phyloP scores from a whole-genome alignment of 164 flowering plant genomes.

The Brasenia schreberi region DNA sequence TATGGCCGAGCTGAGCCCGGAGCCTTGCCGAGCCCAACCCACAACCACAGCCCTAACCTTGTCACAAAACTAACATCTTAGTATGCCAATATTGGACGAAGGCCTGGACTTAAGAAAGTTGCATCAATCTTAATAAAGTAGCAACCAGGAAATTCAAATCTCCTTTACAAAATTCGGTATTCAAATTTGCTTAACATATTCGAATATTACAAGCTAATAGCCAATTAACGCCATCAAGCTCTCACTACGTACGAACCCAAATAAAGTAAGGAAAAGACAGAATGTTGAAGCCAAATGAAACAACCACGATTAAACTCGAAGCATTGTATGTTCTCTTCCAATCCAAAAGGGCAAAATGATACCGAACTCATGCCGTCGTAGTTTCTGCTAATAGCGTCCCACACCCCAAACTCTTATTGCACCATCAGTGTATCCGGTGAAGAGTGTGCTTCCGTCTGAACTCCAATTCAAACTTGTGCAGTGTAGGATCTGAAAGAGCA shows the following conservation, averaged over 20 bases:
- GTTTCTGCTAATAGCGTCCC: slow-evolving; percentile 26
- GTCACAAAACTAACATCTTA: too few relatives aligned
- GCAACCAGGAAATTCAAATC: too few relatives aligned
- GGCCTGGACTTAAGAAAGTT: too few relatives aligned
- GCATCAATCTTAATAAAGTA: too few relatives aligned
- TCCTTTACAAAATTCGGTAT: too few relatives aligned
- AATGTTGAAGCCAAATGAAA: background rate
- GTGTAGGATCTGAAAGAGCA: slow-evolving; percentile 33
- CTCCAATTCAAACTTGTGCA: slow-evolving; percentile 80
- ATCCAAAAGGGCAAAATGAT: background rate
- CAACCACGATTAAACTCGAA: background rate
- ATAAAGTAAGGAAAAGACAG: background rate
- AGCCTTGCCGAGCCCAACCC: too few relatives aligned
- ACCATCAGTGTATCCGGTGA: slow-evolving; percentile 62
- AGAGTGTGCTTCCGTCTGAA: slow-evolving; percentile 61
- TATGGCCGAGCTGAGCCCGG: too few relatives aligned
- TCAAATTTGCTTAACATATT: background rate
- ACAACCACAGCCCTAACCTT: too few relatives aligned
- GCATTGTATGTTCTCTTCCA: background rate
- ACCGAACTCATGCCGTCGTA: background rate
- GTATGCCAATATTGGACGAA: too few relatives aligned
- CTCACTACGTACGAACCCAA: background rate
- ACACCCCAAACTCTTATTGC: slow-evolving; percentile 57
- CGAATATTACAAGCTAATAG: background rate
- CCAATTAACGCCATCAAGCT: background rate